phyloP scores from a whole-genome alignment of 2,329 filamentous ascomycete genomes.

The Pseudopithomyces maydicus region DNA sequence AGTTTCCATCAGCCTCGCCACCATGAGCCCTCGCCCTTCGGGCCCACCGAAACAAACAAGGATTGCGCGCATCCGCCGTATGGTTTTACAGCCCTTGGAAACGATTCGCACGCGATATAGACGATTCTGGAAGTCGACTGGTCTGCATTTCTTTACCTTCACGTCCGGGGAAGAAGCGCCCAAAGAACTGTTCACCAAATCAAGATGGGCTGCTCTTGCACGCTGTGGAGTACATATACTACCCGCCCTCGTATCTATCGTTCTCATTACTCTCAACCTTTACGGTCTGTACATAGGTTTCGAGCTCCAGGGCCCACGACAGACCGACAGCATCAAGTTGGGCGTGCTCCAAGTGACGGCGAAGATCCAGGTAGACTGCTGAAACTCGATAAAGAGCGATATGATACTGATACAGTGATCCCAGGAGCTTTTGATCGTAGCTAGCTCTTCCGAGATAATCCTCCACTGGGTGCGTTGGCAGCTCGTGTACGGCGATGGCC shows the following conservation, averaged over 20 bases:
- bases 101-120: too few species aligned
- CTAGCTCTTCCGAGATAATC: slow-evolving; percentile 6
- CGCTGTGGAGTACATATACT: slow-evolving; percentile 8
- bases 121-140: too few species aligned
- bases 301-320: slow-evolving; percentile 3
- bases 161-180: background rate
- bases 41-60: too few species aligned
- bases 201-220: slow-evolving; percentile 4
- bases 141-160: too few species aligned
- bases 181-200: background rate
- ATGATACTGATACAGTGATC: too few species aligned
- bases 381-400: too few species aligned
- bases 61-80: too few species aligned
- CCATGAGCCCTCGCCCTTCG: too few species aligned
- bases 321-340: background rate
- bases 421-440: slow-evolving; percentile 10
- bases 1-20: too few species aligned
- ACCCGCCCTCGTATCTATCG: slow-evolving; percentile 7
- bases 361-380: background rate
- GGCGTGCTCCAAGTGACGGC: slow-evolving; percentile 10
- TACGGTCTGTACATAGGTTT: slow-evolving; percentile 8
- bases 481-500: background rate
- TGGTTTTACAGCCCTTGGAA: too few species aligned
- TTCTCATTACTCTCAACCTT: slow-evolving; percentile 6
- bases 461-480: background rate